Evolutionary conservation across 169 alveolate genomes (phyloP).

Genomic region (Plasmodium cynomolgi): DNA sequence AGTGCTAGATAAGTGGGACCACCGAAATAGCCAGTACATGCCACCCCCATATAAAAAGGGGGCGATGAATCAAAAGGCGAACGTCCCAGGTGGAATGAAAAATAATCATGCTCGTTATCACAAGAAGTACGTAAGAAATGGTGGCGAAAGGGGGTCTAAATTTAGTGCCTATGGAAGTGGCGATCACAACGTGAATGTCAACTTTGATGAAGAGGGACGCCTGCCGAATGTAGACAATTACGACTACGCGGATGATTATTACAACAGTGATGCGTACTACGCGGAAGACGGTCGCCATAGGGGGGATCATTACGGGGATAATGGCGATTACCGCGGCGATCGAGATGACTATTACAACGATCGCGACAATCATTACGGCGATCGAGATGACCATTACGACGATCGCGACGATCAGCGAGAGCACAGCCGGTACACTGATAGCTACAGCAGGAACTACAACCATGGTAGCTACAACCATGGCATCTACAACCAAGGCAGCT

Average conservation of each 20-base stretch:
- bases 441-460: background rate
- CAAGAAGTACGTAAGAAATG: constrained; percentile 7
- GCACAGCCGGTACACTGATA: background rate
- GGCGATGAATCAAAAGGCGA: constrained; percentile 17
- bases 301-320: background rate
- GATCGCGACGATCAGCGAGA: background rate
- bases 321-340: background rate
- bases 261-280: background rate
- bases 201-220: background rate
- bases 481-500: no score
- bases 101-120: constrained; percentile 1
- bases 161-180: background rate
- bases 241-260: background rate
- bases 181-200: constrained; percentile 1
- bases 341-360: background rate
- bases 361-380: background rate
- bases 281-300: background rate
- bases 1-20: constrained; percentile 11
- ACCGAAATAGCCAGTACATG: background rate
- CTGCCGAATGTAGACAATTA: background rate
- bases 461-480: background rate
- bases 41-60: constrained; percentile 13
- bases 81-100: background rate
- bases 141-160: background rate
- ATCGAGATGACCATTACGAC: background rate